phyloP scores from a whole-genome alignment of 495 filamentous ascomycete genomes.

The Zalerion maritima region DNA sequence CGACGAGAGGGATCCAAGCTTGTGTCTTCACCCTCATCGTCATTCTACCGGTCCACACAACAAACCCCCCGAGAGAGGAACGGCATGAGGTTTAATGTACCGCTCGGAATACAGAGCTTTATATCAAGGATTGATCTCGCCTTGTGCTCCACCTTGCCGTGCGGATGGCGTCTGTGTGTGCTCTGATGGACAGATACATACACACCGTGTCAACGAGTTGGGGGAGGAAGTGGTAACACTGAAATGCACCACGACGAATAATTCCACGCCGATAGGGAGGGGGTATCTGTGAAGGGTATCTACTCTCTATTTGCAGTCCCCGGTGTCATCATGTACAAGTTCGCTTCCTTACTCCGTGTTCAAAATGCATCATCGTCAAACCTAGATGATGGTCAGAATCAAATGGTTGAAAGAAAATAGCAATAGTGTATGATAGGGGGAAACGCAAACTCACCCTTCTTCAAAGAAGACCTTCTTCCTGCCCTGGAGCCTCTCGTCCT shows the following conservation, averaged over 20 bases:
- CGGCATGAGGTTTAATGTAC: slow-evolving; percentile 26
- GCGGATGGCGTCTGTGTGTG: slow-evolving; percentile 19
- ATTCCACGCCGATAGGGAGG: neutral
- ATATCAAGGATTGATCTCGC: slow-evolving; percentile 46
- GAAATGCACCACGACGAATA: neutral
- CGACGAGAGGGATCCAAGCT: neutral
- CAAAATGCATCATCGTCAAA: no score
- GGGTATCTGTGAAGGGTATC: neutral
- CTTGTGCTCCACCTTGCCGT: slow-evolving; percentile 49
- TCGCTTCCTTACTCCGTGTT: no score
- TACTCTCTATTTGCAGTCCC: neutral
- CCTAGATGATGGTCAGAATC: neutral
- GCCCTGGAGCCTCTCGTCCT: slow-evolving; percentile 24
- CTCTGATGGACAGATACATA: slow-evolving; percentile 1
- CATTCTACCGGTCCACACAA: neutral
- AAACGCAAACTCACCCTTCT: slow-evolving; percentile 5
- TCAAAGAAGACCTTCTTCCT: slow-evolving; percentile 36
- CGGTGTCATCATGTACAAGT: no score
- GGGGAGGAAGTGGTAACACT: neutral
- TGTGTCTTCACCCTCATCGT: neutral
- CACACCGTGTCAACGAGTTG: neutral
- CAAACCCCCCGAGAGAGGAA: neutral
- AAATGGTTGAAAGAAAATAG: neutral
- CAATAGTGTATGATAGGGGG: neutral
- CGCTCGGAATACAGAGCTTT: slow-evolving; percentile 50